Percentiles rank a stretch among this genome's conserved stretches.
These are phyloP conservation scores for Kluyveromyces sp. DNA, from an alignment of 1,139 yeast species.

Conservation along the genomic window DNA sequence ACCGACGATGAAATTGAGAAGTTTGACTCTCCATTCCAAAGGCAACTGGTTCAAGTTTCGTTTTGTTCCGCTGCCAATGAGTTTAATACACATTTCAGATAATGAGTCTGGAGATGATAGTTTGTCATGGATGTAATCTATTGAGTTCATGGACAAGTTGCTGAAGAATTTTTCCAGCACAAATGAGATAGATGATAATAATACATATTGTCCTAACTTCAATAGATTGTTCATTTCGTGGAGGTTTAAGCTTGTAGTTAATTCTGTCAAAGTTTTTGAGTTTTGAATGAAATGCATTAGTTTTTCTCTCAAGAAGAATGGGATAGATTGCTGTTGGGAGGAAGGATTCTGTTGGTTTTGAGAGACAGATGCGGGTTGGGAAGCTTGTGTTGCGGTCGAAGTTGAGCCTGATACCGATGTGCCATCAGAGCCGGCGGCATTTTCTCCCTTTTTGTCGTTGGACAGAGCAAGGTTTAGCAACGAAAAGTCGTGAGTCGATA, in stretches of 20 bases:
- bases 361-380: too few relatives aligned
- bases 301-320: conserved; percentile 28
- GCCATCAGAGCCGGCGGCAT: neutral
- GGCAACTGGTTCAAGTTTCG: conserved; percentile 16
- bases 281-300: conserved; percentile 45
- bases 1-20: conserved; percentile 53
- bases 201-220: conserved; percentile 49
- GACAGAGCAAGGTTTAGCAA: conserved; percentile 17
- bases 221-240: conserved; percentile 35
- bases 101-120: conserved; percentile 30
- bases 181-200: conserved; percentile 49
- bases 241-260: conserved; percentile 34
- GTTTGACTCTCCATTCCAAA: conserved; percentile 17
- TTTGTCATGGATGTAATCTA: conserved; percentile 50
- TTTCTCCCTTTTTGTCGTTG: neutral
- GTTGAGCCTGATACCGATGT: neutral
- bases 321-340: conserved; percentile 11
- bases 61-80: conserved; percentile 22
- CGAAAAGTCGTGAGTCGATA: conserved; percentile 21
- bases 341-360: too few relatives aligned
- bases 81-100: conserved; percentile 14
- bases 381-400: neutral
- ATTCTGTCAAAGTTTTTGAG: conserved; percentile 57
- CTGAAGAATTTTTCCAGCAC: conserved; percentile 52
- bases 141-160: conserved; percentile 39